A percentile compares a stretch with the other conserved stretches of the same genome.
phyloP scores from a whole-genome alignment of 495 filamentous ascomycete species.

The Xylaria cubensis region DNA sequence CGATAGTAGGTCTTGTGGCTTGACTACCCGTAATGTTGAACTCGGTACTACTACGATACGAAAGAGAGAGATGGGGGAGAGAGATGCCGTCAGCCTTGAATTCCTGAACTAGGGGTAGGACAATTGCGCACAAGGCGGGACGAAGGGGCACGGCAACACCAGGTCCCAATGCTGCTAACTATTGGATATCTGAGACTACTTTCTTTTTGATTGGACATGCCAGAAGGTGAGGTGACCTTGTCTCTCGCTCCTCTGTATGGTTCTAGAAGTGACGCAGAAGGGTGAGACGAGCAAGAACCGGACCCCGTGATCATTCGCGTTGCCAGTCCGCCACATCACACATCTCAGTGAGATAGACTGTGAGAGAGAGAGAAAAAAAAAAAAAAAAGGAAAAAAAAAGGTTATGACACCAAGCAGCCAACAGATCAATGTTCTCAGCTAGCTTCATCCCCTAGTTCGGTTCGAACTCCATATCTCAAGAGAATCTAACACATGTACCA shows the following conservation, averaged over 20 bases:
- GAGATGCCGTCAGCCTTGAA: conserved; percentile 25
- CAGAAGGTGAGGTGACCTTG: conserved; percentile 15
- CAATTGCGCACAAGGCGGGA: conserved; percentile 9
- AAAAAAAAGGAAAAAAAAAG: not conserved
- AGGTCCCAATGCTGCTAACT: not conserved
- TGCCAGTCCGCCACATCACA: not conserved
- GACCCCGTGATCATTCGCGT: not conserved
- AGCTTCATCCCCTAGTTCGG: not conserved
- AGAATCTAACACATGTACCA: not conserved
- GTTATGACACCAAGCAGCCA: not conserved
- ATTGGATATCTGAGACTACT: not conserved
- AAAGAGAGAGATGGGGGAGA: not conserved
- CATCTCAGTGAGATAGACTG: not conserved
- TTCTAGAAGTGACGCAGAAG: conserved; percentile 16
- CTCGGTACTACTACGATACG: conserved; percentile 7
- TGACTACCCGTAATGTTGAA: conserved; percentile 6
- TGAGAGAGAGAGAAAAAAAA: too few species aligned
- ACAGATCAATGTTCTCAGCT: not conserved
- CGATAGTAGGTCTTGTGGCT: conserved; percentile 7
- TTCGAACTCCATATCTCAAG: not conserved
- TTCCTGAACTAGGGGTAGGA: conserved; percentile 16
- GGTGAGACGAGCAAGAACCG: conserved; percentile 6
- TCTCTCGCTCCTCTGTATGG: conserved; percentile 12
- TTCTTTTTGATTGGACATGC: conserved; percentile 9
- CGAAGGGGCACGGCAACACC: conserved; percentile 8